These are phyloP conservation scores for Angomonas desouzai DNA, from an alignment of 208 protist species.

Conservation along the genomic window DNA sequence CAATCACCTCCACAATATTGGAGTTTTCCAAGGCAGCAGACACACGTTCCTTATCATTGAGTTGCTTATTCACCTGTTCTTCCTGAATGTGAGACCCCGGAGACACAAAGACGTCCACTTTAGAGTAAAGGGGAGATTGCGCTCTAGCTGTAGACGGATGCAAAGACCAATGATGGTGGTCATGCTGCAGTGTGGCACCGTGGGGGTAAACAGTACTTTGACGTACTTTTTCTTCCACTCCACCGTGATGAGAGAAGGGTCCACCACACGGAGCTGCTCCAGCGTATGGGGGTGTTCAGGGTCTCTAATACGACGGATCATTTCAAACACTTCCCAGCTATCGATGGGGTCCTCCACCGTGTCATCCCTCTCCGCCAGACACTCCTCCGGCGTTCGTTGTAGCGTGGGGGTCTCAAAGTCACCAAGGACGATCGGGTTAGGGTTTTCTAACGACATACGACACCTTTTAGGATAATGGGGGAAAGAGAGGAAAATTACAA, in stretches of 20 bases:
- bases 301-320: constrained; percentile 96
- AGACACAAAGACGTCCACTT: constrained; percentile 92
- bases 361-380: constrained; percentile 49
- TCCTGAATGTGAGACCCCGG: constrained; percentile 94
- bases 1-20: constrained; percentile 75
- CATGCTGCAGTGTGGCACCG: constrained; percentile 98
- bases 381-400: constrained; percentile 35
- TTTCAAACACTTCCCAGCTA: constrained; percentile 93
- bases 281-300: constrained; percentile 98
- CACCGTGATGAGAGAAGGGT: constrained; percentile 87
- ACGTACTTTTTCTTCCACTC: constrained; percentile 68
- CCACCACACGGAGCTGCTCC: constrained; percentile 96
- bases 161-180: constrained; percentile 98
- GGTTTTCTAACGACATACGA: constrained; percentile 61
- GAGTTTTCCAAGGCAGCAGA: constrained; percentile 96
- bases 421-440: constrained; percentile 56
- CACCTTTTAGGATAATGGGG: too few relatives aligned
- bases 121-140: constrained; percentile 93
- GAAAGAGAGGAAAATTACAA: too few relatives aligned
- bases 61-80: constrained; percentile 98
- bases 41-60: constrained; percentile 99
- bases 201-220: constrained; percentile 96
- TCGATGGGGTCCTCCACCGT: constrained; percentile 86
- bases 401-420: constrained; percentile 11
- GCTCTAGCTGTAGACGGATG: constrained; percentile 95